Conservation (phyloP, 192 early-diverging fungal species). For the Coemansia sp. region DNA sequence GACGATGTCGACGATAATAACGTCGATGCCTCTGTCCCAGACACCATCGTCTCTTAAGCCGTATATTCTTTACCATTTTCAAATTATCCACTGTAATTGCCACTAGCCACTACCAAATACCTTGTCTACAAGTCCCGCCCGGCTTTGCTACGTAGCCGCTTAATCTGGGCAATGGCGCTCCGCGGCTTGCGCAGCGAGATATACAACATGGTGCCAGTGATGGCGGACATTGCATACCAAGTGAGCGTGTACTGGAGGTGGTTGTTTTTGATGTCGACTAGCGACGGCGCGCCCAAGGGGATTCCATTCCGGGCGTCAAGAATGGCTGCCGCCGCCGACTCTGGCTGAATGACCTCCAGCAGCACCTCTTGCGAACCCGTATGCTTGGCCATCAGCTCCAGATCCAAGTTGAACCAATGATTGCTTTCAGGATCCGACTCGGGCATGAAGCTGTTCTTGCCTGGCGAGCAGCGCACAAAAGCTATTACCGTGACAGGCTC, state of each 20-base stretch:
- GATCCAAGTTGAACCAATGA: constrained; percentile 82
- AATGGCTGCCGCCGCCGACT: constrained; percentile 27
- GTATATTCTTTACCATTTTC: not conserved
- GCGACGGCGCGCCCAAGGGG: constrained; percentile 69
- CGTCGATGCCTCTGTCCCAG: not conserved
- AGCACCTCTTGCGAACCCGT: constrained; percentile 66
- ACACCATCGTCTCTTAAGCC: not conserved
- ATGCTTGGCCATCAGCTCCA: constrained; percentile 72
- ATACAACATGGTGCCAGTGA: constrained; percentile 69
- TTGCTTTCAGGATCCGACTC: constrained; percentile 63
- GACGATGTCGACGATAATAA: not conserved
- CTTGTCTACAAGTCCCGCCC: constrained; percentile 15
- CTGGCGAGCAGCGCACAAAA: constrained; percentile 59
- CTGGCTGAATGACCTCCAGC: constrained; percentile 73
- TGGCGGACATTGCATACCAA: constrained; percentile 75
- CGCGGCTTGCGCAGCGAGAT: constrained; percentile 61
- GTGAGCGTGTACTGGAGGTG: constrained; percentile 88
- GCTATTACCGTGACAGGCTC: constrained; percentile 67
- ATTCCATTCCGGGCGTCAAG: constrained; percentile 54
- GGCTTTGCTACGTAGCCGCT: constrained; percentile 39
- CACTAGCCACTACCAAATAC: not conserved
- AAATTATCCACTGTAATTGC: not conserved
- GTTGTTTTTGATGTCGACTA: constrained; percentile 79
- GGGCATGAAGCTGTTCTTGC: constrained; percentile 60
- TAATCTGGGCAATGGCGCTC: constrained; percentile 30